Conservation (phyloP, 805 yeast genomes). For the Danielia oregonensis region DNA sequence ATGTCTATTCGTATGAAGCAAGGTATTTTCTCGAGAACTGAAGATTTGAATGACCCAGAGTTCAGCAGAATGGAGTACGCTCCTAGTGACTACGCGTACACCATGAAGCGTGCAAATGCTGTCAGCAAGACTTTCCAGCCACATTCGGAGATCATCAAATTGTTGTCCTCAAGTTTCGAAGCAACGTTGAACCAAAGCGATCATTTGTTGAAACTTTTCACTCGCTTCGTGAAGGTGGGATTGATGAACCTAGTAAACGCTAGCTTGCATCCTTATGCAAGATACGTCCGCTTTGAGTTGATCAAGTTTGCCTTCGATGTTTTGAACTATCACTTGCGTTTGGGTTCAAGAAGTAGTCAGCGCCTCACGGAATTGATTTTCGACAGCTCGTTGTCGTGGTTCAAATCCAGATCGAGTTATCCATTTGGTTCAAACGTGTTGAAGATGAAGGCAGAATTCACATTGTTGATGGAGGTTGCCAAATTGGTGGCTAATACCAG, state of each 20-base stretch:
- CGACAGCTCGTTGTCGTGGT: slow-evolving; percentile 78
- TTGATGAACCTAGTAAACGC: slow-evolving; percentile 51
- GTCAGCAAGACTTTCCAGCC: slow-evolving; percentile 56
- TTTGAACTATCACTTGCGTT: slow-evolving; percentile 49
- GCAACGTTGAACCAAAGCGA: slow-evolving; percentile 71
- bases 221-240: slow-evolving; percentile 55
- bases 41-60: slow-evolving; percentile 58
- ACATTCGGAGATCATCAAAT: slow-evolving; percentile 62
- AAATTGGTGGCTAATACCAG: slow-evolving; percentile 18
- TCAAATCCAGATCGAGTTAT: slow-evolving; percentile 53
- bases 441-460: slow-evolving; percentile 65
- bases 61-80: slow-evolving; percentile 80
- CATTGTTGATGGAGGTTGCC: slow-evolving; percentile 53
- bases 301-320: slow-evolving; percentile 65
- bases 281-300: slow-evolving; percentile 71
- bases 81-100: slow-evolving; percentile 67
- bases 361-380: slow-evolving; percentile 50
- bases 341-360: slow-evolving; percentile 43
- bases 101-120: slow-evolving; percentile 47
- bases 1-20: slow-evolving; percentile 50
- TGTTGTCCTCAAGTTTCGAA: slow-evolving; percentile 74
- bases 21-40: slow-evolving; percentile 61
- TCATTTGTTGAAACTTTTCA: slow-evolving; percentile 65
- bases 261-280: slow-evolving; percentile 78
- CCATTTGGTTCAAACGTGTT: slow-evolving; percentile 85